Evolutionary conservation across 2,329 filamentous ascomycete species (phyloP), one percentile per base, ranked within the genome.

Genomic region (Paecilomyces dactylethromorphus): DNA sequence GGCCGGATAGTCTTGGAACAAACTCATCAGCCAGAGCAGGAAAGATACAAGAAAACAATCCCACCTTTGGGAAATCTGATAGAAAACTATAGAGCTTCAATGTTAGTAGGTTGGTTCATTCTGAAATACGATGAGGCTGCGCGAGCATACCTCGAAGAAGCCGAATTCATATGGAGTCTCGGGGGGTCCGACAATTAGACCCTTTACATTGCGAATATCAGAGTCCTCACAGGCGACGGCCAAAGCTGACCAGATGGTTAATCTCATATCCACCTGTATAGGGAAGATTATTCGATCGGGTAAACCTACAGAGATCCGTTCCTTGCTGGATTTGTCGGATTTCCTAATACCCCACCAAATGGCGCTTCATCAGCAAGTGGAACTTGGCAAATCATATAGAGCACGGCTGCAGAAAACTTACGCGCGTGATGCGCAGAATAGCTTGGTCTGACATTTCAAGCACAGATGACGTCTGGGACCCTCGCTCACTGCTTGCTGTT

Each of bases 151-250:
- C 82, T 97, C 92, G 71, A 96, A 97, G 77, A 97, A 97, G 2
- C 94, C 94, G 70, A 95, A 97, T 74, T 97, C 92, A 74, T 99
- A 99, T 0, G 93, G 92, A 0, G 92, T 96, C 66, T 94, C 92
- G 64, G 93, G 91, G 24, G 94, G 93, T 0, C 94, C 94, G 65
- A 97, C 86, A 68, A 97, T 93, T 63, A 97, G 76, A 54, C 92
- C 91, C 71, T 87, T 89, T 55, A 97, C 88, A 71, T 91, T 89
- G 58, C 92, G 89, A 61, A 97, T 90, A 74, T 99, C 92, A 65
- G 87, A 83, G 75, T 97, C 94, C 56, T 89, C 84, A 71, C 90
- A 96, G 58, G 90, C 89, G 54, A 97, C 92, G 11, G 91, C 91
- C 63, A 97, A 84, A 31, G 92, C 91, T 92, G 62, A 55, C 65